These are phyloP conservation scores for Diplocarpon rosae DNA, from an alignment of 2,329 filamentous ascomycete genomes.

Conservation along the genomic window DNA sequence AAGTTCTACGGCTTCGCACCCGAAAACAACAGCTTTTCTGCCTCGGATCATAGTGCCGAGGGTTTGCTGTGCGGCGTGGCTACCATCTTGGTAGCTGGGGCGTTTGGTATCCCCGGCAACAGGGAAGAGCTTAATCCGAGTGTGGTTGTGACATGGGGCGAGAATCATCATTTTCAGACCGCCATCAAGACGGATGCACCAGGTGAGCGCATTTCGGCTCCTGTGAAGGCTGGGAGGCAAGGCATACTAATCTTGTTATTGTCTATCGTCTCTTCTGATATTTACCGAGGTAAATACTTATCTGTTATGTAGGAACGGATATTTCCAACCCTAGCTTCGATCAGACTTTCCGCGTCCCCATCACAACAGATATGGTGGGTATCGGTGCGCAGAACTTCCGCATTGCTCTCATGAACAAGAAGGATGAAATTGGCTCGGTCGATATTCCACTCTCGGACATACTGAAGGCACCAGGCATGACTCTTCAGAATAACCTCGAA, in stretches of 20 bases:
- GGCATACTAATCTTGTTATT: too few species aligned
- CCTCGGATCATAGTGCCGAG: conserved; percentile 5
- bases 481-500: conserved; percentile 5
- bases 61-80: conserved; percentile 4
- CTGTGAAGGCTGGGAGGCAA: too few species aligned
- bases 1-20: conserved; percentile 7
- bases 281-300: too few species aligned
- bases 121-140: conserved; percentile 9
- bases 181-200: conserved; percentile 10
- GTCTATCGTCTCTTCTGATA: too few species aligned
- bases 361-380: conserved; percentile 8
- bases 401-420: conserved; percentile 9
- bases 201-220: background rate
- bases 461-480: conserved; percentile 8
- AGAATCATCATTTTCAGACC: conserved; percentile 9
- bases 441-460: conserved; percentile 8
- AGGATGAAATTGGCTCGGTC: conserved; percentile 2
- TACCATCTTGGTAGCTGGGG: conserved; percentile 4
- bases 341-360: conserved; percentile 6
- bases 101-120: conserved; percentile 4
- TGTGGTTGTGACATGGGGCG: conserved; percentile 9
- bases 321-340: conserved; percentile 10
- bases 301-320: conserved; percentile 2
- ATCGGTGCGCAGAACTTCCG: conserved; percentile 6
- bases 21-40: conserved; percentile 4